Base-by-base conservation (phyloP, 306 rosid species). In the Lathyrus tuberosus region DNA sequence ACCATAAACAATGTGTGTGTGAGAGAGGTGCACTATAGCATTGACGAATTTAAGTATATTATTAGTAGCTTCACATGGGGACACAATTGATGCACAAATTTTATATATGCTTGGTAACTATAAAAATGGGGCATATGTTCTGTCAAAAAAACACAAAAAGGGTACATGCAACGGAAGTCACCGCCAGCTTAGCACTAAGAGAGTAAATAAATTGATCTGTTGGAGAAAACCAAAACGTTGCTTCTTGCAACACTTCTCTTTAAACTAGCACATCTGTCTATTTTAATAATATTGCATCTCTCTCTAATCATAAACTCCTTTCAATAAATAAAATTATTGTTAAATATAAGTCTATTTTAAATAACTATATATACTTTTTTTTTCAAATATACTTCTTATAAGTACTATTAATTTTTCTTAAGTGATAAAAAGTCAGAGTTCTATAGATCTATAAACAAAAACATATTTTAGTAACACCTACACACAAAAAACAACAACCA, bases 21-120 rank as follows among this genome's bases (percentile, higher is more conserved):
- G 30, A 53, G 53, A 41, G 37, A 43, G 42, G 24, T 8, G 40
- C 69, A 49, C 26, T 66, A 52, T 58, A 72, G 65, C 73, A 59
- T 35, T 67, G 17, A 18, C 60, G 42, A 46, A 46, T 54, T 65
- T 26, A 26, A 26, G 15, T 43, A 53, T 46, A 56, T 22, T 24
- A 53, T 26, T 56, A 56, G 37, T 43, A 63, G 62, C 61, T 53
- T 53, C 33, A 78, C 79, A 82, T 79, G 83, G 79, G 76, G 72
- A 30, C 57, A 43, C 33, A 17, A 54, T 73, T 73, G 42, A 71
- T 60, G 64, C 41, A 48, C 26, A 40, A 47, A 22, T 18, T 37
- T 10, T 61, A 15, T 18, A 14, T 49, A 35, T 12, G 56, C 47
- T 49, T 49, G 22, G 60, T 71, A 9, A 17, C 46, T 71, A 57